A percentile compares a stretch with the other conserved stretches of the same genome.
These are phyloP conservation scores for Vitis riparia DNA, from an alignment of 164 flowering plant species.

Conservation along the genomic window DNA sequence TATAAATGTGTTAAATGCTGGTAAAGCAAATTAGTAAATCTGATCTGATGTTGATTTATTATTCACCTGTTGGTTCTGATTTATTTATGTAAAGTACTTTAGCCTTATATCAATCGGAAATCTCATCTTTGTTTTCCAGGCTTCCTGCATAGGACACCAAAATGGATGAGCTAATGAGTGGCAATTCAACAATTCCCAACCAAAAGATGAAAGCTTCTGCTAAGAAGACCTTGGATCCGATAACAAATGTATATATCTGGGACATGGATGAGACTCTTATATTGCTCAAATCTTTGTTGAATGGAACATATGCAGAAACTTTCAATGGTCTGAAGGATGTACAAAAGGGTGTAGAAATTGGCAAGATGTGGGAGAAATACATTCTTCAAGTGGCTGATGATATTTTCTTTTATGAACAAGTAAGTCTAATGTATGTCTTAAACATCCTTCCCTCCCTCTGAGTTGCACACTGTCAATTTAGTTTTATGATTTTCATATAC, in stretches of 20 bases:
- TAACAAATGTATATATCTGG: conserved; percentile 73
- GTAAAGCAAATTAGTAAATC: no score
- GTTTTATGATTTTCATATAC: neutral
- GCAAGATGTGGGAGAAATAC: conserved; percentile 76
- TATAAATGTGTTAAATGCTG: no score
- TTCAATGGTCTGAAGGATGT: conserved; percentile 73
- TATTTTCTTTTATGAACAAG: conserved; percentile 84
- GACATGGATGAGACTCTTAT: conserved; percentile 99
- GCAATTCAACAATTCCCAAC: conserved; percentile 11
- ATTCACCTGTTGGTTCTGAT: no score
- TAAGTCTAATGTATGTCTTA: conserved; percentile 19
- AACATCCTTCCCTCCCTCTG: neutral
- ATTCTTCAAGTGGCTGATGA: conserved; percentile 76
- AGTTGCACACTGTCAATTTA: neutral
- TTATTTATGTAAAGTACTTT: neutral
- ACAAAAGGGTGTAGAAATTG: conserved; percentile 69
- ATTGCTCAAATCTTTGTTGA: conserved; percentile 79
- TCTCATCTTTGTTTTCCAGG: conserved; percentile 14
- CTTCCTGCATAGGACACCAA: conserved; percentile 5
- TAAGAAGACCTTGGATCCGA: conserved; percentile 28
- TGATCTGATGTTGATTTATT: no score
- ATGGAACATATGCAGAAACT: conserved; percentile 74
- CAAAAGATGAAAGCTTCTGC: conserved; percentile 13
- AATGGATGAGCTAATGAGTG: conserved; percentile 21
- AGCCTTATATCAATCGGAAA: no score